Evolutionary conservation across 2,329 filamentous ascomycete genomes (phyloP), one percentile per base, ranked within the genome.

Genomic region (Colletotrichum spinosum): DNA sequence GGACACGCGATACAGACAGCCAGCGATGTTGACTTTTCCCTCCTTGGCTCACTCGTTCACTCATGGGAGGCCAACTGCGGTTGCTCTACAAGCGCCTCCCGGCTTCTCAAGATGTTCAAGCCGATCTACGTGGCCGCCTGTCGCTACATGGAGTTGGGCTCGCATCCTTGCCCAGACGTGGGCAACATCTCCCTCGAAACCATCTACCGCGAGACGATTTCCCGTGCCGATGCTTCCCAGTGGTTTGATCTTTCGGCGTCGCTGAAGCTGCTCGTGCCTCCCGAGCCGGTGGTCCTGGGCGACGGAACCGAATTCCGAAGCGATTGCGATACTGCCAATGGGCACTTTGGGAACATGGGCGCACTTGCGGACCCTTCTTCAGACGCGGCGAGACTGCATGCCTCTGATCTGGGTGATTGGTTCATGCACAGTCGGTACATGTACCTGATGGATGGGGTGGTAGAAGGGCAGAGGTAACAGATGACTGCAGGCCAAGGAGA

Each of bases 341-440:
- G 41, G 1, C 10, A 6, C 2, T 15, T 44, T 13, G 41, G 11
- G 3, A 12, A 44, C 5, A 13, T 44, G 41, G 12, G 15, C 11
- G 9, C 41, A 4, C 25, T 25, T 25, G 25, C 25, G 11, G 41
- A 44, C 11, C 41, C 12, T 11, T 44, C 41, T 11, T 13, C 41
- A 11, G 8, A 7, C 6, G 11, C 41, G 12, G 15, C 8, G 12
- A 46, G 44, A 10, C 15, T 10, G 8, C n/a, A 46, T 17, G 44
- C n/a, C 17, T 46, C 44, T 46, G n/a, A 46, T 3, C 11, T 46
- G 15, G 44, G 44, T 0, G 44, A 46, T n/a, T 46, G 44, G 44
- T 46, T 46, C 13, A 46, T 46, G 44, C 44, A 46, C 6, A 46
- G 44, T 46, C 15, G 44, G 25, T 46, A 46, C 25, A 33, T 46